phyloP scores from a whole-genome alignment of 345 rosid genomes.

The Murraya koenigii region DNA sequence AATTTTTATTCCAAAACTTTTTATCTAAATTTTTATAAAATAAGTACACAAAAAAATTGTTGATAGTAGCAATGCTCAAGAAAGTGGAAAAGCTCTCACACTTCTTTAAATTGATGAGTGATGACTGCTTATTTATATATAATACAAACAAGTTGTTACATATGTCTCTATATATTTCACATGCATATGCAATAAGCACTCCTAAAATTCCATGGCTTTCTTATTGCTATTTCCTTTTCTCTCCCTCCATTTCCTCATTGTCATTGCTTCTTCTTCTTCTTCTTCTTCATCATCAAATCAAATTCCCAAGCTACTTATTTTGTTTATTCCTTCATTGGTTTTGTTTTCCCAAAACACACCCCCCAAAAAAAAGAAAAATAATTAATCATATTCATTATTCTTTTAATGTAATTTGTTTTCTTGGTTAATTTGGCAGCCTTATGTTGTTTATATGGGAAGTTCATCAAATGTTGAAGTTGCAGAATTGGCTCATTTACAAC shows the following conservation, averaged over 20 bases:
- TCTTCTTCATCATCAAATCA: slow-evolving; percentile 13
- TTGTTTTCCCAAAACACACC: not conserved
- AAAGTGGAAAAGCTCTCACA: too few relatives aligned
- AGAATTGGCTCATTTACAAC: slow-evolving; percentile 41
- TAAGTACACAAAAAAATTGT: too few relatives aligned
- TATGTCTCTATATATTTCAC: not conserved
- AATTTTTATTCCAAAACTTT: too few relatives aligned
- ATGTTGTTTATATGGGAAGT: slow-evolving; percentile 76
- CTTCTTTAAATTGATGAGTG: too few relatives aligned
- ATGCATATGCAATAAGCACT: not conserved
- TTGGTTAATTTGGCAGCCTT: slow-evolving; percentile 37
- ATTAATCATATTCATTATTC: not conserved
- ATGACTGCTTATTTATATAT: too few relatives aligned
- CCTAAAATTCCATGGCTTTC: slow-evolving; percentile 28
- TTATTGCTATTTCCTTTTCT: slow-evolving; percentile 24
- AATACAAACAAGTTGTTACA: too few relatives aligned
- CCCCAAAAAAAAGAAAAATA: too few relatives aligned
- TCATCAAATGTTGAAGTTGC: slow-evolving; percentile 25
- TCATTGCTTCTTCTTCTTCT: slow-evolving; percentile 11
- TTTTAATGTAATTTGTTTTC: not conserved
- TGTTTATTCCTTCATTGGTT: not conserved
- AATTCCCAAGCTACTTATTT: slow-evolving; percentile 29
- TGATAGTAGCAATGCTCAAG: too few relatives aligned
- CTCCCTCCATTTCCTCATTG: slow-evolving; percentile 14
- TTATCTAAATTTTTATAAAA: too few relatives aligned